phyloP scores from a whole-genome alignment of 1,139 yeast genomes.

The Lodderomyces orthopsilosis region DNA sequence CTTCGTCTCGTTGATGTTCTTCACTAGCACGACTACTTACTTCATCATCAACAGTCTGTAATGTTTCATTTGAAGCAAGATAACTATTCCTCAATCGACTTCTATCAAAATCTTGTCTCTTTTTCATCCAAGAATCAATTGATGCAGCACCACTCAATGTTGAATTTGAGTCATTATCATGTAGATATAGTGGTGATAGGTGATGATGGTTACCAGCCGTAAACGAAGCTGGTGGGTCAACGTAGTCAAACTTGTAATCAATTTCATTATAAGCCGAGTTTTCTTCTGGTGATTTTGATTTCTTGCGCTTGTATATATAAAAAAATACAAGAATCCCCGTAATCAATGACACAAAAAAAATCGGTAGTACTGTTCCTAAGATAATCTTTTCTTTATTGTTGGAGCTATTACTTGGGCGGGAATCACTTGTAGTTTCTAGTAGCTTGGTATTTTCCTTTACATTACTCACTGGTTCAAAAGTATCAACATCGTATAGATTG shows the following conservation, averaged over 20 bases:
- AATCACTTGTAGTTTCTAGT: constrained; percentile 1
- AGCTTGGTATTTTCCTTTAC: constrained; percentile 14
- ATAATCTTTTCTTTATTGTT: constrained; percentile 24
- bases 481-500: constrained; percentile 24
- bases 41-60: constrained; percentile 16
- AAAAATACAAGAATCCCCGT: constrained; percentile 17
- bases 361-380: constrained; percentile 37
- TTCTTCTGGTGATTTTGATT: constrained; percentile 1
- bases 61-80: constrained; percentile 26
- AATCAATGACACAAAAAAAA: constrained; percentile 22
- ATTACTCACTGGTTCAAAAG: constrained; percentile 22
- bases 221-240: constrained; percentile 9
- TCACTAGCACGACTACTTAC: neutral
- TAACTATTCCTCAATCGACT: constrained; percentile 22
- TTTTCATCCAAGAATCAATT: constrained; percentile 52
- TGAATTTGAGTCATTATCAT: constrained; percentile 38
- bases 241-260: constrained; percentile 35
- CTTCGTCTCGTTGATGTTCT: neutral
- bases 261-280: constrained; percentile 24
- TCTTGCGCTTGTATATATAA: constrained; percentile 21
- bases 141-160: constrained; percentile 31
- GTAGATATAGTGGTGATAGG: constrained; percentile 10
- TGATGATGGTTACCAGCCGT: constrained; percentile 3
- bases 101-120: constrained; percentile 48
- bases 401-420: constrained; percentile 6